Percentiles rank a stretch among this genome's conserved stretches.
Evolutionary conservation across 2,329 filamentous ascomycete species (phyloP).

Genomic region (Fusarium compactum): DNA sequence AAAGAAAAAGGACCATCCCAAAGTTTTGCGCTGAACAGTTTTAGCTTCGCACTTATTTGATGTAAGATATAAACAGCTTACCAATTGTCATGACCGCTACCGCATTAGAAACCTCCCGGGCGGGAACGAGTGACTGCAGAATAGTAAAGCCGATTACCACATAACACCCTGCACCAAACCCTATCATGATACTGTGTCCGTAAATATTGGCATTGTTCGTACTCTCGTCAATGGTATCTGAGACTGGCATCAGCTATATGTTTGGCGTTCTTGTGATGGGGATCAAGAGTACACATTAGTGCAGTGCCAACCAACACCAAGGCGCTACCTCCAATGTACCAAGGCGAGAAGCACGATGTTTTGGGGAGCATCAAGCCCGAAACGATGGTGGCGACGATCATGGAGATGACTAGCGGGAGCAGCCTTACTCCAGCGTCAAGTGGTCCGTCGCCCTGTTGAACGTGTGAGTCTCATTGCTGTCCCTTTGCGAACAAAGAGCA

Average conservation of each 20-base stretch:
- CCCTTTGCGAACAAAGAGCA: fast-evolving
- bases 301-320: background rate
- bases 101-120: background rate
- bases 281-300: background rate
- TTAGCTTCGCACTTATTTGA: too few relatives aligned
- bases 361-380: background rate
- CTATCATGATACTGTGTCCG: background rate
- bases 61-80: background rate
- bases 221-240: background rate
- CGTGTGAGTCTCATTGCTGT: fast-evolving
- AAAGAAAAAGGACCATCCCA: conserved; percentile 2
- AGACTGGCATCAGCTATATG: too few relatives aligned
- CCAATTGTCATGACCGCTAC: conserved; percentile 1
- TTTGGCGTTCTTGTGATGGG: too few relatives aligned
- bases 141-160: background rate
- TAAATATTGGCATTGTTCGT: background rate
- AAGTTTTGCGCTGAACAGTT: background rate
- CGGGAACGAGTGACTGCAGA: background rate
- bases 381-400: background rate
- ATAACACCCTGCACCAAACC: background rate
- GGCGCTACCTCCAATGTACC: background rate
- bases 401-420: background rate
- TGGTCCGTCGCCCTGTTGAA: background rate
- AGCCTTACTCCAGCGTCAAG: background rate
- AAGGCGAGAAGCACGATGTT: background rate